phyloP scores from a whole-genome alignment of 768 basidiomycete species.

The Podaxis mareebaensis region DNA sequence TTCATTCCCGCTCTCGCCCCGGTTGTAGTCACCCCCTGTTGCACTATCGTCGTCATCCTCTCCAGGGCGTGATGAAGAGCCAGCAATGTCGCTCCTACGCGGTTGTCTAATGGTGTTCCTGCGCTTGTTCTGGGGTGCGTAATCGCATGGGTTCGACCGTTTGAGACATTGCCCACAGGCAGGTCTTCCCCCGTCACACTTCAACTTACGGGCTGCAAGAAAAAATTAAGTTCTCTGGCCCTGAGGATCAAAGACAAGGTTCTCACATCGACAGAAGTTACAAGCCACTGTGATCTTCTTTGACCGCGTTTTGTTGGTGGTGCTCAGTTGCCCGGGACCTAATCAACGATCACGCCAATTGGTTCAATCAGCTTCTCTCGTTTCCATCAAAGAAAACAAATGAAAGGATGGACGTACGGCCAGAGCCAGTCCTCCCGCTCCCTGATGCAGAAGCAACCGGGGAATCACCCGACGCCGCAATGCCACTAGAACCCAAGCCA shows the following conservation, averaged over 20 bases:
- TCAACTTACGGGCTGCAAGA: constrained; percentile 73
- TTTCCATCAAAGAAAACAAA: constrained; percentile 11
- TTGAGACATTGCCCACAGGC: constrained; percentile 83
- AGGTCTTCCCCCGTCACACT: constrained; percentile 85
- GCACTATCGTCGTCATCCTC: constrained; percentile 70
- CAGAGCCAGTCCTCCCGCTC: constrained; percentile 12
- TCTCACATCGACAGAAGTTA: constrained; percentile 89
- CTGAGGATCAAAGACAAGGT: constrained; percentile 15
- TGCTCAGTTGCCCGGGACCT: constrained; percentile 8
- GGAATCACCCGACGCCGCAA: constrained; percentile 13
- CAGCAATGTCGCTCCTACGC: constrained; percentile 10
- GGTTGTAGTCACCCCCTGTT: constrained; percentile 61
- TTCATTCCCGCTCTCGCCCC: constrained; percentile 16
- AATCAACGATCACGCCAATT: background rate
- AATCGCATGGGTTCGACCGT: constrained; percentile 77
- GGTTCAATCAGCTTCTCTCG: constrained; percentile 2
- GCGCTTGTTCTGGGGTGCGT: constrained; percentile 75
- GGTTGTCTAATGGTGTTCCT: constrained; percentile 57
- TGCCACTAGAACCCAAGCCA: constrained; percentile 11
- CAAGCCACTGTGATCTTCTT: constrained; percentile 91
- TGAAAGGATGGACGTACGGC: constrained; percentile 11
- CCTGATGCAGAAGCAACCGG: constrained; percentile 15
- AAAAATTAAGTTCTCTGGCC: constrained; percentile 1
- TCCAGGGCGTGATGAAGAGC: constrained; percentile 33
- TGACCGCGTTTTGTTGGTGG: constrained; percentile 61